Conservation (phyloP, 2,329 filamentous ascomycete genomes). For the Aspergillus sclerotialis region DNA sequence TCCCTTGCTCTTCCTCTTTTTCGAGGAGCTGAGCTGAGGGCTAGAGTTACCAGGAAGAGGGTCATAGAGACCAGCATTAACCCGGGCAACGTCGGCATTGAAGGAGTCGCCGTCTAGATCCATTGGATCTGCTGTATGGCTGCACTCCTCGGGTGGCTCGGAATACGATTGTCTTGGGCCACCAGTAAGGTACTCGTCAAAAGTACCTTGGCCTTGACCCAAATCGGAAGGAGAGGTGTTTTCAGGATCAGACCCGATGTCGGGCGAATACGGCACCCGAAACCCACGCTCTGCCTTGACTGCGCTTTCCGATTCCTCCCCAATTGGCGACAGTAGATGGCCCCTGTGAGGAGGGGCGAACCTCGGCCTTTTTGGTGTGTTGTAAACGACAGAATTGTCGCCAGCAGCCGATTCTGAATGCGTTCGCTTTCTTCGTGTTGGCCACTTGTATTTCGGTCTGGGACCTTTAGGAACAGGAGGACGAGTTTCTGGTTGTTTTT, state of each 20-base stretch:
- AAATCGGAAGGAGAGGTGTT: neutral
- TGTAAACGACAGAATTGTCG: neutral
- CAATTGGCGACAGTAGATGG: neutral
- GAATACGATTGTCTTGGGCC: neutral
- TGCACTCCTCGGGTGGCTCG: neutral
- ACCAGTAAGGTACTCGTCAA: neutral
- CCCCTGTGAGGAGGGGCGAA: neutral
- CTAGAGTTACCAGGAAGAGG: neutral
- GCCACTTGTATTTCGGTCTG: neutral
- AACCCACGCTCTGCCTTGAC: neutral
- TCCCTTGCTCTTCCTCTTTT: slow-evolving; percentile 1
- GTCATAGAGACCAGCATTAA: neutral
- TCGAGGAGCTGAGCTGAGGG: neutral
- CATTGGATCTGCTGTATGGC: neutral
- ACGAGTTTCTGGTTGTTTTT: too few species aligned
- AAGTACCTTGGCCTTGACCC: neutral
- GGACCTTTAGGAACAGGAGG: neutral
- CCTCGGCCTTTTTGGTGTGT: neutral
- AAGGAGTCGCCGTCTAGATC: neutral
- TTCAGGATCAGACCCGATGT: neutral
- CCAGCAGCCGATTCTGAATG: neutral
- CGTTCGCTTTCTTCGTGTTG: neutral
- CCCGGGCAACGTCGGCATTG: neutral
- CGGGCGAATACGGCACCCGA: neutral
- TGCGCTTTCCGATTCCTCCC: neutral